Base-by-base conservation (phyloP, 345 rosid genomes). In the Clausena lansium region DNA sequence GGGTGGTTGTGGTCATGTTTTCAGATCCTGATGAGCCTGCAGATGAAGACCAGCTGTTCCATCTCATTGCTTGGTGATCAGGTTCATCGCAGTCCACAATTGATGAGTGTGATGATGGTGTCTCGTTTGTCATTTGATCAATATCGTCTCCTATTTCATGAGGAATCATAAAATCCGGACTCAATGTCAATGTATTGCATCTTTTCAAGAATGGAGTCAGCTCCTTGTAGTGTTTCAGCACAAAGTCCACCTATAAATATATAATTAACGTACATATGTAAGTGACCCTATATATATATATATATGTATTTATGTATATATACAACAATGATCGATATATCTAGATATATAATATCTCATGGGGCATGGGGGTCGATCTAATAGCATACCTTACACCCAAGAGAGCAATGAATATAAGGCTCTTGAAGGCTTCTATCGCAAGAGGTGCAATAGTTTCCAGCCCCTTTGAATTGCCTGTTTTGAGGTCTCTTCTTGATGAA, bases 401-500 rank as follows among this genome's bases (percentile, higher is more conserved):
- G 87, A 61, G 99, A 96, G 91, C 99, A 96, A 75, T 94, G 97
- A 45, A 89, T 86, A 71, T 80, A 96, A 24, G 99, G 98, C 68
- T 93, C 97, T 71, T 94, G 98, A 72, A 96, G 99, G 85, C 95
- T 90, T 85, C 98, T 86, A 55, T 96, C 98, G 77, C 99, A 96
- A 45, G 98, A 91, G 75, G 98, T 89, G 81, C 98, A 96, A 58
- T 87, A 94, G 81, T 91, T 96, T 38, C 91, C 98, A 17, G 98
- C 89, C 41, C 98, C 93, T 78, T 91, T 94, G 91, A 93, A 93
- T 86, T 94, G 98, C 83, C 98, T 86, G 59, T 91, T 94, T 61
- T 97, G 98, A 80, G 95, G 93, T 83, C 99, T 93, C 84, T 91
- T 92, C 91, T 97, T 97, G 85, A 97, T 93, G 61, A 97, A 94